These are phyloP conservation scores for Didymella glomerata DNA, from an alignment of 2,329 filamentous ascomycete genomes.

Conservation along the genomic window DNA sequence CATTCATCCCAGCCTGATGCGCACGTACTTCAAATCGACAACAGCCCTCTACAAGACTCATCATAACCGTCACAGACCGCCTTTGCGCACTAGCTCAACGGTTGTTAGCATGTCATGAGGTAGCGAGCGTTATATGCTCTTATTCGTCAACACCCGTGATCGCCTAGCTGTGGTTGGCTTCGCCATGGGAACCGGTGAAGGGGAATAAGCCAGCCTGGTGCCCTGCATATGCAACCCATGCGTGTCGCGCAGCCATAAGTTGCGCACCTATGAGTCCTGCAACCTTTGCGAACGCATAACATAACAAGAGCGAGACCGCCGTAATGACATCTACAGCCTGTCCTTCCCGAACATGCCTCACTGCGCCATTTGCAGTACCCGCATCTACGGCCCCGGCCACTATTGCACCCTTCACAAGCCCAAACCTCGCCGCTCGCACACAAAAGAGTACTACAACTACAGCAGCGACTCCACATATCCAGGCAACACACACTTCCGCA, in stretches of 20 bases:
- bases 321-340: no score
- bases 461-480: conserved; percentile 18
- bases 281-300: no score
- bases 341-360: conserved; percentile 18
- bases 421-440: not conserved
- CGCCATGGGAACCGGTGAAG: conserved; percentile 24
- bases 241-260: conserved; percentile 12
- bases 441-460: conserved; percentile 6
- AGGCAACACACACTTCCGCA: conserved; percentile 15
- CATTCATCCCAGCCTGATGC: no score
- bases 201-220: conserved; percentile 17
- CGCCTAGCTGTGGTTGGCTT: not conserved
- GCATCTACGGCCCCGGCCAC: conserved; percentile 24
- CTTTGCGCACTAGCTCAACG: no score
- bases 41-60: no score
- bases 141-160: not conserved
- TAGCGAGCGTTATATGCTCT: no score
- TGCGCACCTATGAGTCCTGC: no score
- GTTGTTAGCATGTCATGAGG: no score
- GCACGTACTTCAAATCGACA: no score
- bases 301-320: no score
- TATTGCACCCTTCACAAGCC: conserved; percentile 26
- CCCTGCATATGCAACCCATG: conserved; percentile 25
- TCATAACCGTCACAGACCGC: no score
- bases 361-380: conserved; percentile 20